Evolutionary conservation across 495 filamentous ascomycete species (phyloP).

Genomic region (Entonaema liquescens): DNA sequence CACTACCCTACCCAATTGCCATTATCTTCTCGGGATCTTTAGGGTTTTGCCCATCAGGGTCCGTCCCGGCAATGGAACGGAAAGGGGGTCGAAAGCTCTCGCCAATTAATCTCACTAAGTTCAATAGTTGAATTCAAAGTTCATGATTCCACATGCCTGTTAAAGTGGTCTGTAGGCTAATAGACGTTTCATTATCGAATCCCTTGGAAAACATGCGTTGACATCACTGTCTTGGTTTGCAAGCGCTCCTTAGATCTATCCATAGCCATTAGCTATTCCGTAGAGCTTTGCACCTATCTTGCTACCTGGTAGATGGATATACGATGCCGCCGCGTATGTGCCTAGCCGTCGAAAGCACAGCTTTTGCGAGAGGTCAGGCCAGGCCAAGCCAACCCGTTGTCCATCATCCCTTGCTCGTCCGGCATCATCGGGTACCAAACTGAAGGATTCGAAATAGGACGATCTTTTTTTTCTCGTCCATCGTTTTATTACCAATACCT

Average conservation of each 20-base stretch:
- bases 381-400: neutral
- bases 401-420: conserved; percentile 10
- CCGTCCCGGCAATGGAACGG: conserved; percentile 17
- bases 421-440: conserved; percentile 15
- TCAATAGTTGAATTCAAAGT: conserved; percentile 3
- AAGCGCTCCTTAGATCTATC: no score
- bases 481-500: no score
- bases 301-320: neutral
- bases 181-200: neutral
- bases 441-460: neutral
- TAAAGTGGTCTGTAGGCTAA: neutral
- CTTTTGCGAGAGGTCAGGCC: neutral
- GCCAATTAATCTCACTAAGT: conserved; percentile 10
- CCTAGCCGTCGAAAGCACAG: conserved; percentile 19
- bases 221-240: neutral
- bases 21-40: neutral
- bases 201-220: neutral
- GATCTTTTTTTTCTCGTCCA: neutral
- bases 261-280: no score
- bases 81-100: neutral
- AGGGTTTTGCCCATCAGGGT: conserved; percentile 17
- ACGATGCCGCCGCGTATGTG: conserved; percentile 7
- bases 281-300: no score
- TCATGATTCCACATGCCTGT: conserved; percentile 7
- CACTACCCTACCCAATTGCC: conserved; percentile 11